Evolutionary conservation across 2,329 filamentous ascomycete species (phyloP).

Genomic region (Sporothrix schenckii): DNA sequence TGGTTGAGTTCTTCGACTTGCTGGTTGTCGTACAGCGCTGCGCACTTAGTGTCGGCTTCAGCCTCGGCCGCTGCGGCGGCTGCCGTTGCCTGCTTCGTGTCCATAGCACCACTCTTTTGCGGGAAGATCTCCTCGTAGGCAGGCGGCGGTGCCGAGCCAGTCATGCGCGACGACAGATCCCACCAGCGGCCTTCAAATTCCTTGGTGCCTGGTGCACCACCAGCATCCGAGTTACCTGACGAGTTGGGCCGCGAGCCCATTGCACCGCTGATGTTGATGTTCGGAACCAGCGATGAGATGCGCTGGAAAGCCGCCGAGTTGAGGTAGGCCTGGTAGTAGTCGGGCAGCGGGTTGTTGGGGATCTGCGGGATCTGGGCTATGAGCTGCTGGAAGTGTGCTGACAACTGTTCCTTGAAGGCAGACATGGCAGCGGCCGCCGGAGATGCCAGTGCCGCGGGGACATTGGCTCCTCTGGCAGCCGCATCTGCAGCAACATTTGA

Average conservation of each 20-base stretch:
- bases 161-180: constrained; percentile 62
- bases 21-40: constrained; percentile 52
- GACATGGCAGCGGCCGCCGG: constrained; percentile 65
- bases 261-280: constrained; percentile 59
- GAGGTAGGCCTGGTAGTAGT: constrained; percentile 70
- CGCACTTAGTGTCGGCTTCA: constrained; percentile 62
- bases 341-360: constrained; percentile 51
- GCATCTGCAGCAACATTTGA: constrained; percentile 34
- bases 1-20: constrained; percentile 9
- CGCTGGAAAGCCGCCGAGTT: constrained; percentile 66
- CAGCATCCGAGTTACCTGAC: constrained; percentile 42
- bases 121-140: constrained; percentile 76
- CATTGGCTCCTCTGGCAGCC: constrained; percentile 39
- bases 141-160: constrained; percentile 62
- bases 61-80: constrained; percentile 61
- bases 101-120: constrained; percentile 48
- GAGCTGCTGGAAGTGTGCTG: constrained; percentile 57
- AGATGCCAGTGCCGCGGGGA: constrained; percentile 51
- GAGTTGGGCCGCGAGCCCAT: constrained; percentile 51
- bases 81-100: constrained; percentile 62
- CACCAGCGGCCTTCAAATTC: constrained; percentile 65
- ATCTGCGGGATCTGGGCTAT: constrained; percentile 62
- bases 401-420: constrained; percentile 73
- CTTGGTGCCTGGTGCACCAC: constrained; percentile 45
- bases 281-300: constrained; percentile 73